Evolutionary conservation across 176 grass and related monocot genomes (phyloP), one percentile per base, ranked within the genome.

Genomic region (Alopecurus myosuroides): DNA sequence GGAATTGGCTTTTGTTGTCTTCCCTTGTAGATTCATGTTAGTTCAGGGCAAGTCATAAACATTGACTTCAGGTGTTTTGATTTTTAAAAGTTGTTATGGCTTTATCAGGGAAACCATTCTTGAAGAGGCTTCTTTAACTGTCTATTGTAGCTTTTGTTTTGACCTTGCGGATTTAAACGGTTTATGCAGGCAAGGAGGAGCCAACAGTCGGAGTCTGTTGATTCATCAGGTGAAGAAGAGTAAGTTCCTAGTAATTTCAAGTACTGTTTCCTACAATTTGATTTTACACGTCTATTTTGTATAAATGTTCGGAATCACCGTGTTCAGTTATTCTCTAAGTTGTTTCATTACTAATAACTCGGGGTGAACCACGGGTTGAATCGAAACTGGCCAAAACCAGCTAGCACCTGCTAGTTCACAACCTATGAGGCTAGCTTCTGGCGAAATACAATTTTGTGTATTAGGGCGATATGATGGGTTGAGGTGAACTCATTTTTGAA

Each of bases 151-250:
- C 53, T 42, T 77, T 20, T 68, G 6, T 81, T 48, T 83, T 87
- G 26, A 63, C 49, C 17, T 50, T 86, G 70, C 6, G 85, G 55
- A 86, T 86, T 85, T 88, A 70, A 66, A 66, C 82, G 42, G 60
- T 85, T 49, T 81, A 19, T 92, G 74, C 88, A 97, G 97, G 97
- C 51, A 42, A 94, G 97, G 80, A 97, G 89, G 70, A 94, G 86
- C 81, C 94, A 88, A 52, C 90, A 91, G 49, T 81, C 85, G 2
- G 97, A 99, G 64, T 91, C 83, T 88, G 90, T 89, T 62, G 92
- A 97, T 86, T 96, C 90, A 7, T 97, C 97, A 36, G 88, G 88
- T 67, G 97, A 99, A 97, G 97, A 99, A 99, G 94, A 94, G 94
- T 99, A 92, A 88, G 91, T 86, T 85, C 37, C 74, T 74, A 57